These are phyloP conservation scores for Magnusiomyces fungicola DNA, from an alignment of 1,139 yeast species.

Conservation along the genomic window DNA sequence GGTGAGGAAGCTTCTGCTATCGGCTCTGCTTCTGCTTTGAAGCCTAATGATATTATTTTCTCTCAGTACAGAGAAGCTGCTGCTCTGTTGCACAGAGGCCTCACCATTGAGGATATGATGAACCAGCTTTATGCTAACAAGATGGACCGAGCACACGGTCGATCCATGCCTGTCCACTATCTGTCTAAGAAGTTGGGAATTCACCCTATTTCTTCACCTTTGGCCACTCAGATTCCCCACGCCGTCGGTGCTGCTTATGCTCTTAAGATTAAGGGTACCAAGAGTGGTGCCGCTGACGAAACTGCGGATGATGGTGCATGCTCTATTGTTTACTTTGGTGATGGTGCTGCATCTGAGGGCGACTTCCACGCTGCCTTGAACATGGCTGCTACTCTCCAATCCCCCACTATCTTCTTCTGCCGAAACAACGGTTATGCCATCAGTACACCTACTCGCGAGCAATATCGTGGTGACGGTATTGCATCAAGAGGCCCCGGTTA, in stretches of 20 bases:
- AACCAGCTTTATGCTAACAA: slow-evolving; percentile 31
- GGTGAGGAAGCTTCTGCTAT: slow-evolving; percentile 35
- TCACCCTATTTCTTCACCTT: slow-evolving; percentile 34
- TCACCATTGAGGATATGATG: slow-evolving; percentile 31
- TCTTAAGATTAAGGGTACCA: slow-evolving; percentile 25
- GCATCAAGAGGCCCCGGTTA: slow-evolving; percentile 33
- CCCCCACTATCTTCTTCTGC: slow-evolving; percentile 33
- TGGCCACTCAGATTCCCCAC: slow-evolving; percentile 35
- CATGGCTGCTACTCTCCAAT: slow-evolving; percentile 33
- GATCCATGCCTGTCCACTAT: slow-evolving; percentile 35
- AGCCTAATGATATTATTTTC: slow-evolving; percentile 29
- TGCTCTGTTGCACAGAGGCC: slow-evolving; percentile 31
- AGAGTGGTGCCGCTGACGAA: not conserved
- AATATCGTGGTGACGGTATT: slow-evolving; percentile 35
- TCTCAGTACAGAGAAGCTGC: slow-evolving; percentile 34
- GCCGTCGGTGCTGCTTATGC: slow-evolving; percentile 36
- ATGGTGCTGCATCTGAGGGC: slow-evolving; percentile 36
- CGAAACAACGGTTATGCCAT: slow-evolving; percentile 35
- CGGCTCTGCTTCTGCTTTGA: slow-evolving; percentile 33
- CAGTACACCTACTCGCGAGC: slow-evolving; percentile 33
- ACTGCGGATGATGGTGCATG: slow-evolving; percentile 17
- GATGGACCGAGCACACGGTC: slow-evolving; percentile 30
- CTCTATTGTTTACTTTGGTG: slow-evolving; percentile 32
- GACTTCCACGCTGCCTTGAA: slow-evolving; percentile 35
- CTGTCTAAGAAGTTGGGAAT: slow-evolving; percentile 27